Evolutionary conservation across 1,139 yeast genomes (phyloP), one percentile per base, ranked within the genome.

Genomic region (Candida glucosophila): DNA sequence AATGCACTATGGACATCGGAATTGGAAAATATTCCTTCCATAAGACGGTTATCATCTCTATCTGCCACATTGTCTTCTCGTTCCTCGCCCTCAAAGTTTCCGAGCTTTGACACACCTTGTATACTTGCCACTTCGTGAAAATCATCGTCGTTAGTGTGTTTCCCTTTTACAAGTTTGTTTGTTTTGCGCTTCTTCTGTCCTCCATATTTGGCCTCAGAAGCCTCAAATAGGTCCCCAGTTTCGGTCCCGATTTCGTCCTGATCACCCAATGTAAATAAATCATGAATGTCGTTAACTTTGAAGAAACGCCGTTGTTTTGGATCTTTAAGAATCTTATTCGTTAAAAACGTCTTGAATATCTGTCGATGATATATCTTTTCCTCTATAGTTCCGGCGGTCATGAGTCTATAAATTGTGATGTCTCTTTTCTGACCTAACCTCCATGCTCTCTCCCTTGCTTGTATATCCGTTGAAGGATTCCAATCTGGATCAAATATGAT

Each of bases 391-490:
- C 97, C 97, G 0, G 96, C 86, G 17, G 90, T 82, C 86, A 90
- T 85, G 22, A 90, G 56, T 30, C 98, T 58, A 42, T 88, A 92
- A 19, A 90, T 88, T 3, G 88, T 75, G n/a, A 90, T 96, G 41
- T 88, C 95, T 36, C 77, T 75, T 47, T 81, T 88, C 46, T 90
- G 98, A 0, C 98, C 98, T 34, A 90, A 65, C 39, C 98, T 64
- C 98, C 98, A 90, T 0, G 97, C 97, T 26, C 98, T 57, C 50
- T 90, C 98, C 35, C 98, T 61, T 0, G 98, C 98, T 51, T 90
- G 98, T 36, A 90, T 70, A 57, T 90, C 98, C 0, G 97, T 90
- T 1, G 96, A 85, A 0, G 98, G 98, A 44, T 90, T 90, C 98
- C 98, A 90, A 49, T 90, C 98, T 0, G 98, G 98, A 44, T 90